A percentile compares a stretch with the other conserved stretches of the same genome.
Conservation (phyloP, 495 filamentous ascomycete genomes). For the Talaromyces liani region DNA sequence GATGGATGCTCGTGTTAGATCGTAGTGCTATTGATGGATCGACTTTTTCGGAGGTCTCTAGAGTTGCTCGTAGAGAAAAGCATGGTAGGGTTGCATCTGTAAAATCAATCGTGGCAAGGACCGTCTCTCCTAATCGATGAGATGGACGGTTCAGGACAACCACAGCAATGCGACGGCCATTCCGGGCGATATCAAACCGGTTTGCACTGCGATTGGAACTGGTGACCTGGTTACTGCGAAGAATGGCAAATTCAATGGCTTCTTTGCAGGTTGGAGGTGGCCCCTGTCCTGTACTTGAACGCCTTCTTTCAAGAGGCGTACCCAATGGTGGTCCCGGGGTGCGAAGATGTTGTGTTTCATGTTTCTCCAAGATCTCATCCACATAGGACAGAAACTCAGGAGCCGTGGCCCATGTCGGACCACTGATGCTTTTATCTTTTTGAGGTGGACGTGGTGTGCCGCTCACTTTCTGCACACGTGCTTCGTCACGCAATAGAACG, state of each 20-base stretch:
- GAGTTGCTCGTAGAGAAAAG: constrained; percentile 66
- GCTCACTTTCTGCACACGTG: constrained; percentile 39
- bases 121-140: constrained; percentile 81
- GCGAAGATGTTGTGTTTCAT: constrained; percentile 37
- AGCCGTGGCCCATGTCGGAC: constrained; percentile 30
- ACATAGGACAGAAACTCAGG: constrained; percentile 70
- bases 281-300: neutral
- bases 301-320: constrained; percentile 53
- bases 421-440: constrained; percentile 35
- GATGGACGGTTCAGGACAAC: constrained; percentile 85
- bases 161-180: constrained; percentile 75
- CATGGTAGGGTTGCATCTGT: constrained; percentile 62
- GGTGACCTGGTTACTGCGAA: constrained; percentile 60
- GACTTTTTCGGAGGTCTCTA: constrained; percentile 76
- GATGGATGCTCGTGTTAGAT: constrained; percentile 70
- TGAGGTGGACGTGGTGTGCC: constrained; percentile 13
- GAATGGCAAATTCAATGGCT: constrained; percentile 83
- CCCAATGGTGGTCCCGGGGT: constrained; percentile 54
- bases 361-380: constrained; percentile 60
- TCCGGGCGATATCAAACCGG: constrained; percentile 89
- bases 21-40: constrained; percentile 74
- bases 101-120: constrained; percentile 80
- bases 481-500: constrained; percentile 81
- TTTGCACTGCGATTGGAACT: constrained; percentile 63
- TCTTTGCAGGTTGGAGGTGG: constrained; percentile 59